Percentiles rank a stretch among this genome's conserved stretches.
Conservation (phyloP, 345 rosid species). For the Aegle marmelos region DNA sequence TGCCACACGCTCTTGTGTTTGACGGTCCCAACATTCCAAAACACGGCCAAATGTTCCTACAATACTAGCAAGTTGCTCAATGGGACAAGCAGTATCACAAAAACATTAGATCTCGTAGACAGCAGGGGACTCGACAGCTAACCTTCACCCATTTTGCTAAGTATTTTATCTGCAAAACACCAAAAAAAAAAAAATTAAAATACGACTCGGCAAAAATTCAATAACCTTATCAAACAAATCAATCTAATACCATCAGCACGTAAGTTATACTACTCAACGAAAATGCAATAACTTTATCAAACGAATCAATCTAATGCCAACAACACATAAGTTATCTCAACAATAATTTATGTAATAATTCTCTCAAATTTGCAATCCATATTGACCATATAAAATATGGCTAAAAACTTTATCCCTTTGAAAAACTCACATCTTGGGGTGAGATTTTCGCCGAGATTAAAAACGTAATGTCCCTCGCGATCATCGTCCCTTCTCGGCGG, state of each 20-base stretch:
- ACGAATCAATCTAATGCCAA: background rate
- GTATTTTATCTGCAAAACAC: constrained; percentile 55
- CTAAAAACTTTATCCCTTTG: background rate
- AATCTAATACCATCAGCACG: background rate
- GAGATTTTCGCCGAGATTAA: constrained; percentile 64
- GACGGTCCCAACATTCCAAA: constrained; percentile 85
- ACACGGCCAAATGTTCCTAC: constrained; percentile 91
- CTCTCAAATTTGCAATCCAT: background rate
- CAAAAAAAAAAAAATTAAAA: background rate
- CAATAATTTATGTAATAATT: background rate
- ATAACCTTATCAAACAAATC: background rate
- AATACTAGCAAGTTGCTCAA: constrained; percentile 70
- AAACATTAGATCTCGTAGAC: constrained; percentile 49
- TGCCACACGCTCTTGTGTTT: constrained; percentile 62
- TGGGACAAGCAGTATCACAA: constrained; percentile 55
- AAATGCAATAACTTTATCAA: background rate
- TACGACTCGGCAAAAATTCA: background rate
- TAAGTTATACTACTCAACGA: background rate
- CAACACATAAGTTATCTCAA: background rate
- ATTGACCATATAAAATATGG: too few species aligned
- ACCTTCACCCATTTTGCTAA: constrained; percentile 90
- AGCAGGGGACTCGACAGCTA: constrained; percentile 60
- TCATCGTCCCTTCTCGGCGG: constrained; percentile 69
- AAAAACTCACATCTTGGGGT: constrained; percentile 65
- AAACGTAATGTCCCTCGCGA: constrained; percentile 69